phyloP scores from a whole-genome alignment of 2,329 filamentous ascomycete species.

The Colletotrichum endophyticum region DNA sequence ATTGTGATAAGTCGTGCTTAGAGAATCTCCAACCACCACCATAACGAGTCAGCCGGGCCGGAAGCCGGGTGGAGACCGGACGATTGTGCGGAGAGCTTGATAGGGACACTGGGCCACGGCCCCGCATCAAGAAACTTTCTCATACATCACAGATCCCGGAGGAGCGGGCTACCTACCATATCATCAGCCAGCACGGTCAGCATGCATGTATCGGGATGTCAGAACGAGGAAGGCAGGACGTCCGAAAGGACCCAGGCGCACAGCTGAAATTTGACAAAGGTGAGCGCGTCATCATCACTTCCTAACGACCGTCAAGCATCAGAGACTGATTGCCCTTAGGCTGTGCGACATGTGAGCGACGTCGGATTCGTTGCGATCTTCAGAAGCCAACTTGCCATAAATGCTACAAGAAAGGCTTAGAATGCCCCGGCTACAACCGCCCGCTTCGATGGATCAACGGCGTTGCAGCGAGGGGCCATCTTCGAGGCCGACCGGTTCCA shows the following conservation, averaged over 20 bases:
- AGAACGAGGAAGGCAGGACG: not conserved
- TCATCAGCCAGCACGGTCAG: not conserved
- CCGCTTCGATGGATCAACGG: constrained; percentile 32
- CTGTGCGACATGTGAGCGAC: constrained; percentile 30
- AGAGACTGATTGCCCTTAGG: constrained; percentile 10
- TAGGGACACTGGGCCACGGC: not conserved
- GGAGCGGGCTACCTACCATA: not conserved
- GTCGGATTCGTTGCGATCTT: constrained; percentile 33
- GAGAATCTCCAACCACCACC: not conserved
- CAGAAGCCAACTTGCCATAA: constrained; percentile 28
- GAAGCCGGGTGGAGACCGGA: not conserved
- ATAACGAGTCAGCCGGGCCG: not conserved
- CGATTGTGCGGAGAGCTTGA: not conserved
- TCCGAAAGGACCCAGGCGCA: not conserved
- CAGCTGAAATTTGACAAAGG: not conserved
- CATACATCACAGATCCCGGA: not conserved
- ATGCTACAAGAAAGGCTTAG: constrained; percentile 31
- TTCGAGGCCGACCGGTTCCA: constrained; percentile 5
- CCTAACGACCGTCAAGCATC: not conserved
- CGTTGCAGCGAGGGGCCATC: constrained; percentile 29
- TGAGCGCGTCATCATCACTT: not conserved
- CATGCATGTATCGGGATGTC: not conserved
- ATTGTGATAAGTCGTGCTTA: not conserved
- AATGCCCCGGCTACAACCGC: constrained; percentile 30
- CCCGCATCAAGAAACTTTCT: not conserved